Conservation (phyloP, 2,329 filamentous ascomycete species). For the Cladosporium sp. region DNA sequence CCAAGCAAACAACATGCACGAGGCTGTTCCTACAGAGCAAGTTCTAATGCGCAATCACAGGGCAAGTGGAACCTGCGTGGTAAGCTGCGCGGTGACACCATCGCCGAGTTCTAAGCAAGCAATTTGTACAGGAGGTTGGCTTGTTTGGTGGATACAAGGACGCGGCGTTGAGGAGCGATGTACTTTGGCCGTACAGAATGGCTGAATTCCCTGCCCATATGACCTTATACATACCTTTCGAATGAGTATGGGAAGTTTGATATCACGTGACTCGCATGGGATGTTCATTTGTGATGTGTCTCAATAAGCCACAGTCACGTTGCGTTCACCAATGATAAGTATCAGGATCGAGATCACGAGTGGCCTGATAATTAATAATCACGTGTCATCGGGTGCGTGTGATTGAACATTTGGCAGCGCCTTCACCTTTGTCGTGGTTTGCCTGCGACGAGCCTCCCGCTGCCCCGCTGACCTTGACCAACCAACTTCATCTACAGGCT, state of each 20-base stretch:
- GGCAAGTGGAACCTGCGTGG: slow-evolving; percentile 80
- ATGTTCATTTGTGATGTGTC: too few relatives aligned
- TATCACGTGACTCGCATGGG: slow-evolving; percentile 6
- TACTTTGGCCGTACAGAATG: neutral
- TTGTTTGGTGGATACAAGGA: neutral
- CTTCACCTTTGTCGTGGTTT: too few relatives aligned
- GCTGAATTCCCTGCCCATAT: slow-evolving; percentile 1
- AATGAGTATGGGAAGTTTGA: slow-evolving; percentile 8
- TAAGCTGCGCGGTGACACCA: slow-evolving; percentile 82
- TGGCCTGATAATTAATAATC: too few relatives aligned
- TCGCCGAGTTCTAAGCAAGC: slow-evolving; percentile 66
- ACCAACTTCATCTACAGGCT: too few relatives aligned
- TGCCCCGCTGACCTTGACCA: too few relatives aligned
- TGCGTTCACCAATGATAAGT: too few relatives aligned
- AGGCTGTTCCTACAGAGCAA: too few relatives aligned
- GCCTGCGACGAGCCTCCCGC: too few relatives aligned
- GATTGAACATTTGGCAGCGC: too few relatives aligned
- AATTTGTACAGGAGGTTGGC: neutral
- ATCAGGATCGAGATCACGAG: too few relatives aligned
- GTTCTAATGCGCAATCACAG: slow-evolving; percentile 43
- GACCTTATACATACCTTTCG: slow-evolving; percentile 9
- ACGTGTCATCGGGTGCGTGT: too few relatives aligned
- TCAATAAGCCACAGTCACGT: too few relatives aligned
- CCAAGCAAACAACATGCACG: neutral
- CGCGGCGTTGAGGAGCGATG: slow-evolving; percentile 2